Evolutionary conservation across 495 filamentous ascomycete genomes (phyloP).

Genomic region (Margaritispora aquatica): DNA sequence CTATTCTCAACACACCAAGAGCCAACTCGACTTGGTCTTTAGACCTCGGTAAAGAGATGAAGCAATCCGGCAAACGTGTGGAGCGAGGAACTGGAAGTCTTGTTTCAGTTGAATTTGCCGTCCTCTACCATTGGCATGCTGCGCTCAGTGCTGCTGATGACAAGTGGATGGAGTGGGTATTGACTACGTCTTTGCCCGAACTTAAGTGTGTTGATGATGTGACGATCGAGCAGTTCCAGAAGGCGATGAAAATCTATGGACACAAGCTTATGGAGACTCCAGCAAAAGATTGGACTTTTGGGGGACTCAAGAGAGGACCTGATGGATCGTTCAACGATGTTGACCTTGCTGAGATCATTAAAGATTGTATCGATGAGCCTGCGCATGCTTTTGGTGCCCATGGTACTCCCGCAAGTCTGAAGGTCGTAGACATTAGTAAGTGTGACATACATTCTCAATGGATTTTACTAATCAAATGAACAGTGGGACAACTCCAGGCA

Average conservation of each 20-base stretch:
- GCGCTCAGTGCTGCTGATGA: constrained; percentile 67
- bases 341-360: constrained; percentile 61
- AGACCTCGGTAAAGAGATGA: constrained; percentile 58
- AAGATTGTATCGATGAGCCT: constrained; percentile 60
- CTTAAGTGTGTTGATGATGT: constrained; percentile 43
- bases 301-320: constrained; percentile 48
- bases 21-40: constrained; percentile 75
- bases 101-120: constrained; percentile 70
- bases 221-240: constrained; percentile 42
- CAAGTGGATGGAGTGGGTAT: constrained; percentile 58
- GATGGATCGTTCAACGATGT: constrained; percentile 62
- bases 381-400: constrained; percentile 62
- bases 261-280: constrained; percentile 46
- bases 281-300: constrained; percentile 58
- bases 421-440: constrained; percentile 58
- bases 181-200: constrained; percentile 28
- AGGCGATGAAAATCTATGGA: constrained; percentile 47
- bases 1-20: constrained; percentile 76
- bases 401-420: constrained; percentile 67
- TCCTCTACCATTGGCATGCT: constrained; percentile 73
- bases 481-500: constrained; percentile 73
- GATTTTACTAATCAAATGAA: not conserved
- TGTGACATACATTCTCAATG: not conserved
- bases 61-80: constrained; percentile 40
- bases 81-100: constrained; percentile 67